These are phyloP conservation scores for Verticillium zaregamsianum DNA, from an alignment of 2,329 filamentous ascomycete genomes.

Conservation along the genomic window DNA sequence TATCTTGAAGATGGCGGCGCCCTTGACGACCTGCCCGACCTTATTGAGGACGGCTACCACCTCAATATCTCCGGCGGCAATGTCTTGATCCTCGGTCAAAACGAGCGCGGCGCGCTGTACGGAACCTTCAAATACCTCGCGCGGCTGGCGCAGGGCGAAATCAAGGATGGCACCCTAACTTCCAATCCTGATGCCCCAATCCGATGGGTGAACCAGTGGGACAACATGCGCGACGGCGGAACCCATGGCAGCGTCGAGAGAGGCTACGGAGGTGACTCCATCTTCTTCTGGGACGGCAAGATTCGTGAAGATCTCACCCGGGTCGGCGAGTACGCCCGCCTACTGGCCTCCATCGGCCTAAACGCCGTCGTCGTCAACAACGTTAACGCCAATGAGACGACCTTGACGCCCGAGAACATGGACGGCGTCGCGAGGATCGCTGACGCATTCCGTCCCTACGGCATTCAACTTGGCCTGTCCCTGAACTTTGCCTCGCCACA, in stretches of 20 bases:
- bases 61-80: conserved; percentile 42
- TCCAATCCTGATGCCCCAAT: conserved; percentile 57
- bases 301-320: conserved; percentile 57
- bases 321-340: conserved; percentile 57
- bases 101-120: conserved; percentile 64
- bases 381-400: conserved; percentile 61
- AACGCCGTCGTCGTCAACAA: conserved; percentile 69
- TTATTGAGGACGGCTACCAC: conserved; percentile 58
- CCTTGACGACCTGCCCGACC: conserved; percentile 23
- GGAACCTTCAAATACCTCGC: conserved; percentile 67
- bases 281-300: conserved; percentile 59
- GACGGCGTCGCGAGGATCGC: conserved; percentile 59
- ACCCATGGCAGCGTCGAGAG: conserved; percentile 55
- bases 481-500: conserved; percentile 66
- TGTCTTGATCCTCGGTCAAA: conserved; percentile 59
- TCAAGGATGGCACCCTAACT: conserved; percentile 31
- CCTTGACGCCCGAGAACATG: conserved; percentile 54
- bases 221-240: conserved; percentile 52
- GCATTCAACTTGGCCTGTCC: conserved; percentile 60
- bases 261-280: conserved; percentile 63
- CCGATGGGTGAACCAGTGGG: conserved; percentile 71
- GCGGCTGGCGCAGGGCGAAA: conserved; percentile 56
- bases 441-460: conserved; percentile 62
- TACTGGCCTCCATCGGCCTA: conserved; percentile 61
- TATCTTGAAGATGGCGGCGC: conserved; percentile 35